These are phyloP conservation scores for Apiospora pterosperma DNA, from an alignment of 2,329 filamentous ascomycete species.

Conservation along the genomic window DNA sequence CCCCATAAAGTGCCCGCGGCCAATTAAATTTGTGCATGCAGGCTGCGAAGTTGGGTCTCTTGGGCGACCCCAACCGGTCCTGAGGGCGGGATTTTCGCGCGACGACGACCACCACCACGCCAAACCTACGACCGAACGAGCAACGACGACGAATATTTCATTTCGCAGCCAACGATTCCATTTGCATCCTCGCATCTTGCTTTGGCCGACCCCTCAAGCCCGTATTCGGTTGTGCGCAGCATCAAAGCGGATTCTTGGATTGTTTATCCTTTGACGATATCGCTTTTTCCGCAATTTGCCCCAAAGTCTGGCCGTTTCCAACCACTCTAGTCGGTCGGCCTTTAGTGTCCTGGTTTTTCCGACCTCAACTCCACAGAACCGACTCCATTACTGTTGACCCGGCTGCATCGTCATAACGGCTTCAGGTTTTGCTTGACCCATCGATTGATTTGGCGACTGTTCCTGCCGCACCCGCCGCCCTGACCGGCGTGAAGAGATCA, in stretches of 20 bases:
- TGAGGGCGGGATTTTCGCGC: constrained; percentile 3
- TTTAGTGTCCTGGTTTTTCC: constrained; percentile 6
- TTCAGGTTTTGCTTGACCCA: neutral
- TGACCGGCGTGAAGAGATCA: constrained; percentile 19
- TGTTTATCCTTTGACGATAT: constrained; percentile 3
- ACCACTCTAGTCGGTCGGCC: constrained; percentile 5
- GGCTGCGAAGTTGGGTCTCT: neutral
- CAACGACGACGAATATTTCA: neutral
- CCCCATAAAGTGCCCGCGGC: neutral
- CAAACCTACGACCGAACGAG: neutral
- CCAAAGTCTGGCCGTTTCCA: neutral
- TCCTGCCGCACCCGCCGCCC: constrained; percentile 4
- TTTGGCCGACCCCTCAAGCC: neutral
- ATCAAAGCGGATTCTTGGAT: neutral
- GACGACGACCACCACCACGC: constrained; percentile 2
- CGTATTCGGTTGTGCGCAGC: neutral
- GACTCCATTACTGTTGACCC: constrained; percentile 1
- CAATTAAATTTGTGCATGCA: constrained; percentile 7
- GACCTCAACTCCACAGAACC: constrained; percentile 3
- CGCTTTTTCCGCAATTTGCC: neutral
- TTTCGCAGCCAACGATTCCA: neutral
- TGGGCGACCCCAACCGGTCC: constrained; percentile 6
- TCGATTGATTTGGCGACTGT: neutral
- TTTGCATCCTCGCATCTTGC: neutral
- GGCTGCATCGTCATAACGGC: constrained; percentile 3